These are phyloP conservation scores for Draba incana DNA, from an alignment of 345 rosid species.

Conservation along the genomic window DNA sequence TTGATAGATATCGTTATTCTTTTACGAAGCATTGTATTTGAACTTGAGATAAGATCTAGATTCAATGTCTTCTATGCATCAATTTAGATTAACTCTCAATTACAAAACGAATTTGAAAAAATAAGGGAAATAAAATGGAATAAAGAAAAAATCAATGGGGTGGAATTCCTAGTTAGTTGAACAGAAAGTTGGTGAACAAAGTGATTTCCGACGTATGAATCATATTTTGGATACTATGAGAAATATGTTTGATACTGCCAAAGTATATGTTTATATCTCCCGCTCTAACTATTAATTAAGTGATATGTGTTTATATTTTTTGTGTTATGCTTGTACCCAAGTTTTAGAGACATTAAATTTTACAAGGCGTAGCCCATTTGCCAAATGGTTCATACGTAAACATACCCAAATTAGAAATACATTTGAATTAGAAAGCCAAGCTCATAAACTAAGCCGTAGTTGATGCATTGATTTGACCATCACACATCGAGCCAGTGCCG, in stretches of 20 bases:
- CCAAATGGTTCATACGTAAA: too few relatives aligned
- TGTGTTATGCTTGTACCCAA: too few relatives aligned
- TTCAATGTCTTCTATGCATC: not conserved
- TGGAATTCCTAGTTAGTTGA: conserved; percentile 29
- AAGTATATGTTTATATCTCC: too few relatives aligned
- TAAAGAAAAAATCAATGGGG: not conserved
- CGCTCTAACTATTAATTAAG: too few relatives aligned
- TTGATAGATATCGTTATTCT: not conserved
- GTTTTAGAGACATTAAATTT: too few relatives aligned
- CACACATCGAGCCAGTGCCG: too few relatives aligned
- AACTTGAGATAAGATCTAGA: conserved; percentile 21
- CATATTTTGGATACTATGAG: conserved; percentile 6
- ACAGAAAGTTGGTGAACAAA: conserved; percentile 5
- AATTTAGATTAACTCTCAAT: not conserved
- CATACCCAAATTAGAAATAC: too few relatives aligned
- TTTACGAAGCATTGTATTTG: conserved; percentile 3
- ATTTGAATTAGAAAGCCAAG: too few relatives aligned
- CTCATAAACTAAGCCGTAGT: too few relatives aligned
- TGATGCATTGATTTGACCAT: too few relatives aligned
- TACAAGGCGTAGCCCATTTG: too few relatives aligned
- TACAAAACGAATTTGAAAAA: not conserved
- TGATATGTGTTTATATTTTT: too few relatives aligned
- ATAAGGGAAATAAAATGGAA: not conserved
- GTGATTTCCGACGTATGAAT: conserved; percentile 28
- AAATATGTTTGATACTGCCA: not conserved